Percentiles rank a stretch among this genome's conserved stretches.
Evolutionary conservation across 331 rosid genomes (phyloP).

Genomic region (Quercus lobata): DNA sequence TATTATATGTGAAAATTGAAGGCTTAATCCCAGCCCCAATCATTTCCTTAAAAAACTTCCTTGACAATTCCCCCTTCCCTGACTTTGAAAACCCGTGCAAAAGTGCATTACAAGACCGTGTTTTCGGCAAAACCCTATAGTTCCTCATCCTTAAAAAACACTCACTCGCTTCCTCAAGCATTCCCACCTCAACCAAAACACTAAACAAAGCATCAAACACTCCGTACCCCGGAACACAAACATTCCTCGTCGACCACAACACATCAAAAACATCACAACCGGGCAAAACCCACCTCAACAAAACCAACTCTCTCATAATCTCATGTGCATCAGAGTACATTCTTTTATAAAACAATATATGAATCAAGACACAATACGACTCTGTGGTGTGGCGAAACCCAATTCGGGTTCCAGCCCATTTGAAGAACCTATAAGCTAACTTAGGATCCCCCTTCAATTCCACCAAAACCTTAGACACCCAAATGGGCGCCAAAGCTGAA

Average conservation of each 20-base stretch:
- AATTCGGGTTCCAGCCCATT: slow-evolving; percentile 40
- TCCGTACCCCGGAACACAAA: slow-evolving; percentile 51
- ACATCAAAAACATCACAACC: slow-evolving; percentile 61
- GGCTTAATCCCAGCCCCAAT: slow-evolving; percentile 65
- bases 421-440: slow-evolving; percentile 65
- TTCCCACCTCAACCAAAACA: slow-evolving; percentile 67
- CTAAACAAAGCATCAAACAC: slow-evolving; percentile 87
- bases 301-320: slow-evolving; percentile 54
- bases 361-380: slow-evolving; percentile 71
- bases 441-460: slow-evolving; percentile 58
- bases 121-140: slow-evolving; percentile 67
- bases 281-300: slow-evolving; percentile 43
- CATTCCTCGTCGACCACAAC: slow-evolving; percentile 71
- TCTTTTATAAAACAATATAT: slow-evolving; percentile 60
- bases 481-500: slow-evolving; percentile 65
- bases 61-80: slow-evolving; percentile 44
- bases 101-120: slow-evolving; percentile 81
- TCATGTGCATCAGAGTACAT: slow-evolving; percentile 52
- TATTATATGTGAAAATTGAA: slow-evolving; percentile 74
- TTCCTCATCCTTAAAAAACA: slow-evolving; percentile 68
- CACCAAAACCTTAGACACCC: slow-evolving; percentile 60
- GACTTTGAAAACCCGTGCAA: slow-evolving; percentile 66
- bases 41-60: slow-evolving; percentile 59
- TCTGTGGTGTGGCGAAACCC: slow-evolving; percentile 58
- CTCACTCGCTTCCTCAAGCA: slow-evolving; percentile 73